These are phyloP conservation scores for Vanilla planifolia DNA, from an alignment of 106 monocot species.

Conservation along the genomic window DNA sequence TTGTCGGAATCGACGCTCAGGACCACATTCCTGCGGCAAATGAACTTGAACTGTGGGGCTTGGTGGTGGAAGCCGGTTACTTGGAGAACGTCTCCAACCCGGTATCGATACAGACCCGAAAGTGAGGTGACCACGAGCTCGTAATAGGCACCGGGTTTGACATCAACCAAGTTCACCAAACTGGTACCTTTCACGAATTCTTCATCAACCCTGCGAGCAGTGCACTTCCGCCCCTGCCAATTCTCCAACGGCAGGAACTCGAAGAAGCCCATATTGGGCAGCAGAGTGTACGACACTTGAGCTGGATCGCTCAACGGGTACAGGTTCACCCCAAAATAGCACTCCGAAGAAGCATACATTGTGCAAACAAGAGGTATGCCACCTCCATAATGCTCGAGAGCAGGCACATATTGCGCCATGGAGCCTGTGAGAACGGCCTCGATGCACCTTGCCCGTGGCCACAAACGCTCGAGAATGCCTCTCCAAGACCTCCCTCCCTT, in stretches of 20 bases:
- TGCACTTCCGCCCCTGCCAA: not conserved
- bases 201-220: not conserved
- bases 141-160: slow-evolving; percentile 38
- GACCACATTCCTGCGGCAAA: slow-evolving; percentile 41
- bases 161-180: slow-evolving; percentile 36
- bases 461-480: slow-evolving; percentile 24
- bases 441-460: slow-evolving; percentile 37
- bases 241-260: slow-evolving; percentile 40
- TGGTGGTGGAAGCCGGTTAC: slow-evolving; percentile 50
- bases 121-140: slow-evolving; percentile 65
- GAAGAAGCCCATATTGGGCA: slow-evolving; percentile 67
- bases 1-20: slow-evolving; percentile 68
- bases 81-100: slow-evolving; percentile 50
- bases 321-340: slow-evolving; percentile 65
- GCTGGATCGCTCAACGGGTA: slow-evolving; percentile 33
- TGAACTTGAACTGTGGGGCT: slow-evolving; percentile 47
- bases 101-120: slow-evolving; percentile 51
- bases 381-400: slow-evolving; percentile 35
- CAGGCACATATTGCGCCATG: slow-evolving; percentile 52
- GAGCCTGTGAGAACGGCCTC: slow-evolving; percentile 47
- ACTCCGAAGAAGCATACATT: slow-evolving; percentile 76
- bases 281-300: slow-evolving; percentile 46
- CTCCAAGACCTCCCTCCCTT: slow-evolving; percentile 20
- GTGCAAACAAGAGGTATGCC: slow-evolving; percentile 43
- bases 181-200: slow-evolving; percentile 7